Evolutionary conservation across 148 eudicot species (phyloP), one percentile per base, ranked within the genome.

Genomic region (Vaccinium macrocarpon): DNA sequence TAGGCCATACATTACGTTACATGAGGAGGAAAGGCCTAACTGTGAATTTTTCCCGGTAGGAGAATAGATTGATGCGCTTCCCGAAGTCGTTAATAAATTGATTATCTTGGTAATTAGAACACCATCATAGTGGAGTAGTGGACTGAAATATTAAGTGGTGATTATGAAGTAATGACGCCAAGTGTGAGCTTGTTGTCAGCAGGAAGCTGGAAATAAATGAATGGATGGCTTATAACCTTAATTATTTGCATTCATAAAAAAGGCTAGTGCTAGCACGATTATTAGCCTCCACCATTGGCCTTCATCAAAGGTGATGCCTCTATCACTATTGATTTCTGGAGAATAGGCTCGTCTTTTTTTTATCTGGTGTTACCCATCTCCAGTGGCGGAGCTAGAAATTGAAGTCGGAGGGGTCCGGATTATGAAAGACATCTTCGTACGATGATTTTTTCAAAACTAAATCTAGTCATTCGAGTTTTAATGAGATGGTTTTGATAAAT

Each of bases 11-110:
- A 42, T 35, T 38, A 18, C 50, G 50, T 11, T 66, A 9, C 29
- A 3, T 3, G 15, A 23, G 10, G 32, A 29, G 16, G 21, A 32
- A 15, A n/a, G 35, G 21, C 48, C 76, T 46, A 8, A 75, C 27
- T 48, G 52, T 75, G 27, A 13, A 48, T 27, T 75, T 46, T 29
- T 62, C 11, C 11, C 0, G 48, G 42, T 71, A 75, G 52, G n/a
- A 75, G 53, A 75, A 9, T 19, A 75, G 4, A 8, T 48, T 75
- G 49, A 48, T 18, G 11, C 4, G 7, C 35, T 18, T 35, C 48
- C 46, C 74, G 52, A 21, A 89, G 92, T 95, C 93, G 90, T 82
- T 89, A 92, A 64, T 91, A 93, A 86, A 95, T 92, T 87, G 98
- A 93, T 83, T 14, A 48, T 4, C 42, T 48, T 76, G 35, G 80